Base-by-base conservation (phyloP, 164 flowering plant species). In the Buxus sempervirens region DNA sequence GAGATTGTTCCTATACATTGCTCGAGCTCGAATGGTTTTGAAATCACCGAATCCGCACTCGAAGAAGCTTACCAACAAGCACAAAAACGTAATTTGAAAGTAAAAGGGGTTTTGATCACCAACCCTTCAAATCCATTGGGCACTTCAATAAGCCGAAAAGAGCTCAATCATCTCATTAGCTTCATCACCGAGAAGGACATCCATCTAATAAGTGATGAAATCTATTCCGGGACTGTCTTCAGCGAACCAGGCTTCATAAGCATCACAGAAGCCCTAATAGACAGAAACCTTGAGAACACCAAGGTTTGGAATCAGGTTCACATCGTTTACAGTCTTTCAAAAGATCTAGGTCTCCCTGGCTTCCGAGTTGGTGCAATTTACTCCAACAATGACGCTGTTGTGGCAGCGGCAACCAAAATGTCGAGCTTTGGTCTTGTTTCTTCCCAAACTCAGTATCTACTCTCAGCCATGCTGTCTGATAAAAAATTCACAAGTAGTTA, bases 111-210 rank as follows among this genome's bases (percentile, higher is more conserved):
- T 0, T 38, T 81, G n/a, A 65, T 81, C 60, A 78, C 82, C 56
- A 81, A 78, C 67, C 83, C 84, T 0, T 81, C 83, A 7, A 81
- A 78, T 27, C 84, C 84, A 15, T 48, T 81, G 0, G 84, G 84
- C 64, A 81, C 82, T 21, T 72, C 84, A 3, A 23, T 67, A 27
- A 76, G 53, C 64, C 66, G 58, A 10, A 26, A 61, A 2, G 80
- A 79, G 66, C 78, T 81, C 28, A 20, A 76, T 48, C 56, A 18
- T 28, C 80, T 81, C 45, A n/a, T 81, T 19, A 58, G 61, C 62
- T 81, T 81, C 54, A 49, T 71, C 15, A 57, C 67, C 0, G 51
- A 66, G 9, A 70, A 77, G 21, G 49, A 59, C 3, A 74, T 81
- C 28, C 84, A 81, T 63, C 65, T 81, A 25, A 49, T 81, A 5